These are phyloP conservation scores for Colletotrichum sp. DNA, from an alignment of 2,329 filamentous ascomycete species.

Conservation along the genomic window DNA sequence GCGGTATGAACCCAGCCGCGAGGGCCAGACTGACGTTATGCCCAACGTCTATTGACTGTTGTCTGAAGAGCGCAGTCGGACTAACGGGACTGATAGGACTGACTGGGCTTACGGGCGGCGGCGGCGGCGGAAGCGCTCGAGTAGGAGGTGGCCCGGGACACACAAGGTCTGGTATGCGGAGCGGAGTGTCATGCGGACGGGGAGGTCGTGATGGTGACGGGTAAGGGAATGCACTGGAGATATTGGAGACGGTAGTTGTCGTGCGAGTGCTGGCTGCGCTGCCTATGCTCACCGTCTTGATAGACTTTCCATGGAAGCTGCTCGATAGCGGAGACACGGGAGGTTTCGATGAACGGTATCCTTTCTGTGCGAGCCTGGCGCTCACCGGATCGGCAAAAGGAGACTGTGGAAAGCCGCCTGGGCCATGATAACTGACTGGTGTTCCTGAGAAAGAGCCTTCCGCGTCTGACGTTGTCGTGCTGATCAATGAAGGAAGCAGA, in stretches of 20 bases:
- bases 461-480: background rate
- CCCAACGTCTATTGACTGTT: background rate
- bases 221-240: background rate
- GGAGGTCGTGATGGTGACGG: slow-evolving; percentile 37
- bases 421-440: background rate
- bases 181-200: slow-evolving; percentile 37
- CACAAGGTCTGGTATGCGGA: slow-evolving; percentile 41
- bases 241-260: background rate
- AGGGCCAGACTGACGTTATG: slow-evolving; percentile 11
- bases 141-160: slow-evolving; percentile 48
- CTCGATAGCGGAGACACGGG: background rate
- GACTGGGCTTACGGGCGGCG: slow-evolving; percentile 25
- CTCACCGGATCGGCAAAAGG: slow-evolving; percentile 41
- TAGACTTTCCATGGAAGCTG: background rate
- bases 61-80: background rate
- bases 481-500: slow-evolving; percentile 38
- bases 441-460: background rate
- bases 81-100: background rate
- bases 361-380: slow-evolving; percentile 39
- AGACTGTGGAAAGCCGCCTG: slow-evolving; percentile 36
- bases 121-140: slow-evolving; percentile 42
- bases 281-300: slow-evolving; percentile 10
- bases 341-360: slow-evolving; percentile 27
- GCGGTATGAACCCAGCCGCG: slow-evolving; percentile 15
- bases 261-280: slow-evolving; percentile 8